Percentiles rank a stretch among this genome's conserved stretches.
phyloP scores from a whole-genome alignment of 2,329 filamentous ascomycete species.

The Aspergillus nomiae region DNA sequence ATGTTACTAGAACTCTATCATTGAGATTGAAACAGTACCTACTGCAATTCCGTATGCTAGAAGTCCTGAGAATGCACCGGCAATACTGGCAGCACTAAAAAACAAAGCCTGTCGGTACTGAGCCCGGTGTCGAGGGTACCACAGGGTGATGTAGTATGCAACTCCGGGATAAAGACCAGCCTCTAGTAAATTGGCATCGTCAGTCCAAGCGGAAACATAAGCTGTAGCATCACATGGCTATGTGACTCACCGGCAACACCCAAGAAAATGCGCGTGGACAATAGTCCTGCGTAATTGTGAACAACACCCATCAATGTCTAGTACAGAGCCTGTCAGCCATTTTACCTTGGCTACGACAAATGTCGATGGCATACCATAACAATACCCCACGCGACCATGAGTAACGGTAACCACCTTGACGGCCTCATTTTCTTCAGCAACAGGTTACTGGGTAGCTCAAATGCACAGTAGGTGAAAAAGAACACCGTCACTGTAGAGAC shows the following conservation, averaged over 20 bases:
- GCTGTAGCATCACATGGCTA: not conserved
- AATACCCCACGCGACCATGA: conserved; percentile 48
- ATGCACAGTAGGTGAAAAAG: conserved; percentile 27
- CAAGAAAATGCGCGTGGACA: conserved; percentile 51
- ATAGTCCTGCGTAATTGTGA: conserved; percentile 49
- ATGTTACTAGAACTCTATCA: conserved; percentile 17
- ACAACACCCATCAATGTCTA: conserved; percentile 53
- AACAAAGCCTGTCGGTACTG: conserved; percentile 50
- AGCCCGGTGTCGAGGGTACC: conserved; percentile 48
- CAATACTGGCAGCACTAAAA: conserved; percentile 51
- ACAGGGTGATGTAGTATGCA: conserved; percentile 49
- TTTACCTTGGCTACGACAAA: not conserved
- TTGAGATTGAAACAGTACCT: conserved; percentile 28
- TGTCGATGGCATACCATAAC: conserved; percentile 38
- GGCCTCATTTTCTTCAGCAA: conserved; percentile 29
- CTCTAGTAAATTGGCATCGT: conserved; percentile 24
- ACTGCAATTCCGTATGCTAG: conserved; percentile 54
- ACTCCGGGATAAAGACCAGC: conserved; percentile 48
- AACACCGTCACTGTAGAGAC: conserved; percentile 30
- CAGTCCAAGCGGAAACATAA: not conserved
- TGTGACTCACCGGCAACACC: conserved; percentile 32
- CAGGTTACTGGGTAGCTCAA: conserved; percentile 28
- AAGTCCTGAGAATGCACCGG: conserved; percentile 56
- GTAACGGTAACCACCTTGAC: conserved; percentile 32
- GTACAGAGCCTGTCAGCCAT: not conserved